These are phyloP conservation scores for Sordariomycetes sp. DNA, from an alignment of 2,329 filamentous ascomycete species.

Conservation along the genomic window DNA sequence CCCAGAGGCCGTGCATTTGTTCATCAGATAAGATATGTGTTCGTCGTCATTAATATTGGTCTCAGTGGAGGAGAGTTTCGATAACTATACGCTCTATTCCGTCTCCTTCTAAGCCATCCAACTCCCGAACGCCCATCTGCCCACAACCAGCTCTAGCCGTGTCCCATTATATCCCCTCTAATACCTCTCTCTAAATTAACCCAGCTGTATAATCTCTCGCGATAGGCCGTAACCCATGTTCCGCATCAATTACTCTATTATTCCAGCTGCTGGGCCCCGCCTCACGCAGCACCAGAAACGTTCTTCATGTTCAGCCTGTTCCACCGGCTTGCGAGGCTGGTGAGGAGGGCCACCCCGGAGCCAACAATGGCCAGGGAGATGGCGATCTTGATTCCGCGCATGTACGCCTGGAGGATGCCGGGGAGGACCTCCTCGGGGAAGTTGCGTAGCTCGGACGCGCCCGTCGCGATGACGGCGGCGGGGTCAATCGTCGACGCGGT, in stretches of 20 bases:
- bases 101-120: background rate
- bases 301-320: conserved; percentile 17
- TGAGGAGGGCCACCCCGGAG: conserved; percentile 25
- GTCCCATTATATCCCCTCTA: background rate
- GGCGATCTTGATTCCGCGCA: conserved; percentile 50
- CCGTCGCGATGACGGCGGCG: conserved; percentile 25
- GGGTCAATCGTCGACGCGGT: conserved; percentile 25
- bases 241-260: background rate
- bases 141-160: background rate
- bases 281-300: background rate
- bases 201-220: too few relatives aligned
- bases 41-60: too few relatives aligned
- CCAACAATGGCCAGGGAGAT: conserved; percentile 46
- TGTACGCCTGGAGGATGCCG: conserved; percentile 51
- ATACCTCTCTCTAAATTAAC: too few relatives aligned
- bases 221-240: too few relatives aligned
- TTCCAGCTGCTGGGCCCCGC: background rate
- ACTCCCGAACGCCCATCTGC: background rate
- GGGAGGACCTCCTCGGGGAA: conserved; percentile 37
- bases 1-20: too few relatives aligned
- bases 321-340: conserved; percentile 25
- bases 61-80: too few relatives aligned
- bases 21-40: too few relatives aligned
- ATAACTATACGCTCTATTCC: too few relatives aligned
- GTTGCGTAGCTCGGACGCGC: conserved; percentile 44